A percentile compares a stretch with the other conserved stretches of the same genome.
Conservation (phyloP, 164 flowering plant genomes). For the Sedum album region DNA sequence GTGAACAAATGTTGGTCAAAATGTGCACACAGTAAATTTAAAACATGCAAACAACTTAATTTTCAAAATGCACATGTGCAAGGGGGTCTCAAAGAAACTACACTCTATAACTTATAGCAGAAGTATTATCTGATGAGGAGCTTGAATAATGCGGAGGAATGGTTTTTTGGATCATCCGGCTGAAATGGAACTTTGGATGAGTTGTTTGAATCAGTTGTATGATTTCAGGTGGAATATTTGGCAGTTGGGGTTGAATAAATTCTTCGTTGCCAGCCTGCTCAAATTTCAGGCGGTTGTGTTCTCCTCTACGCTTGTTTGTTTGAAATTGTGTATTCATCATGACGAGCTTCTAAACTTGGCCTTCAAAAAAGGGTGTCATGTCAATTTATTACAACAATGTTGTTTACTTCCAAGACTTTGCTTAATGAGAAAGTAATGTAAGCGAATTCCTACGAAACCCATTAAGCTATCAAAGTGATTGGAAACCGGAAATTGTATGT, state of each 20-base stretch:
- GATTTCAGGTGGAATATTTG: constrained; percentile 79
- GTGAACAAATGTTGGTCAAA: too few species aligned
- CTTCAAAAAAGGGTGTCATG: constrained; percentile 19
- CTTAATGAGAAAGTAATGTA: too few species aligned
- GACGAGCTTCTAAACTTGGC: constrained; percentile 75
- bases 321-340: constrained; percentile 70
- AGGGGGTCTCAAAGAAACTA: too few species aligned
- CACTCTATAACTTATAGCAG: not conserved
- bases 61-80: too few species aligned
- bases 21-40: too few species aligned
- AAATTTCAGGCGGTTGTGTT: constrained; percentile 67
- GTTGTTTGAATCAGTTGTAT: constrained; percentile 25
- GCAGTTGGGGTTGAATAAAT: constrained; percentile 48
- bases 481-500: too few species aligned
- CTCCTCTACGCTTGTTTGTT: constrained; percentile 59
- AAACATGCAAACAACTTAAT: too few species aligned
- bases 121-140: not conserved
- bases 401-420: too few species aligned
- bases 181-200: not conserved
- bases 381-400: too few species aligned
- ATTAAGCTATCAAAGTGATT: too few species aligned
- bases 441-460: too few species aligned
- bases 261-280: constrained; percentile 57
- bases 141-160: not conserved
- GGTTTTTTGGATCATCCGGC: not conserved